Percentiles rank a stretch among this genome's conserved stretches.
Evolutionary conservation across 345 rosid genomes (phyloP).

Genomic region (Chamaenerion angustifolium): DNA sequence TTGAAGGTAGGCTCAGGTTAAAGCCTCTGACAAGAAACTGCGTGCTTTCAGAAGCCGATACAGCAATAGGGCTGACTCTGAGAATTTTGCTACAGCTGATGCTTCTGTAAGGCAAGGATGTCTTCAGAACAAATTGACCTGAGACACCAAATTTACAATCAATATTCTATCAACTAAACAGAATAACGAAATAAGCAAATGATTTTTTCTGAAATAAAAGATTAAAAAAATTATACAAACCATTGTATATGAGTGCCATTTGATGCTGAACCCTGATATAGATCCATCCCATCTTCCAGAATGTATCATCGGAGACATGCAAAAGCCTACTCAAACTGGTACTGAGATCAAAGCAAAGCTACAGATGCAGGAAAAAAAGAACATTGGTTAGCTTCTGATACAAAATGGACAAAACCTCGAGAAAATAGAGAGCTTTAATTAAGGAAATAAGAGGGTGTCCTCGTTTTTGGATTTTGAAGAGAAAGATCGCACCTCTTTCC

Average conservation of each 20-base stretch:
- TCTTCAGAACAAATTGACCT: slow-evolving; percentile 80
- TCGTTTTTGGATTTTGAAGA: not conserved
- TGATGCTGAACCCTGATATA: slow-evolving; percentile 63
- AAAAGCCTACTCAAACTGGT: slow-evolving; percentile 73
- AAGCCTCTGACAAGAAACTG: slow-evolving; percentile 68
- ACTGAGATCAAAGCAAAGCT: slow-evolving; percentile 65
- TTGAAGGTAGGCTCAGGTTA: slow-evolving; percentile 51
- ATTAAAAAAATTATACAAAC: slow-evolving; percentile 15
- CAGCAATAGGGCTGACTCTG: slow-evolving; percentile 70
- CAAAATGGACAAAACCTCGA: not conserved
- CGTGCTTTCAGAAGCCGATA: slow-evolving; percentile 41
- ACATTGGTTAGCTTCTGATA: not conserved
- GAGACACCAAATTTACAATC: slow-evolving; percentile 16
- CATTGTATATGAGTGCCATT: slow-evolving; percentile 63
- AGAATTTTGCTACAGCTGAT: slow-evolving; percentile 38
- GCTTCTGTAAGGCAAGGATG: slow-evolving; percentile 49
- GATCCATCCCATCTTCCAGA: slow-evolving; percentile 93
- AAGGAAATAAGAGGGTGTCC: not conserved
- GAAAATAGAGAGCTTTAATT: slow-evolving; percentile 1
- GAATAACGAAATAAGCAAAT: not conserved
- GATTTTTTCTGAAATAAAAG: slow-evolving; percentile 4
- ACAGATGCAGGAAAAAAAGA: slow-evolving; percentile 12
- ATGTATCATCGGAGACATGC: slow-evolving; percentile 51
- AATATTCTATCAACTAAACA: slow-evolving; percentile 2
- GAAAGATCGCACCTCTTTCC: slow-evolving; percentile 76